Base-by-base conservation (phyloP, 2,329 filamentous ascomycete species). In the Ampelomyces quisqualis region DNA sequence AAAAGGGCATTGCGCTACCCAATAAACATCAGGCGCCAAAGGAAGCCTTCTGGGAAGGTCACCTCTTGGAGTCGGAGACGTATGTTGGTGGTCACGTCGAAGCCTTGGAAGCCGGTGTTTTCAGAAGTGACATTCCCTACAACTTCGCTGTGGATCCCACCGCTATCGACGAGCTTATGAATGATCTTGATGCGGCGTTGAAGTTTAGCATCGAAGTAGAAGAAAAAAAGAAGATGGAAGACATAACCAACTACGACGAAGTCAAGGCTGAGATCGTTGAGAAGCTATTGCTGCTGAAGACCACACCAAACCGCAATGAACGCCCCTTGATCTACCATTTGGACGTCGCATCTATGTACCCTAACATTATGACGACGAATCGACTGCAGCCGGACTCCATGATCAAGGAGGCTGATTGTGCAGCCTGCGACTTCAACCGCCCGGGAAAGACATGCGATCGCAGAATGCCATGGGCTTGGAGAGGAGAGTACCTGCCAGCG, bases 341-440 rank as follows among this genome's bases (percentile, higher is more conserved):
- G 72, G 93, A 98, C 64, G 94, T 98, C 43, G 93, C 93, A 13
- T 96, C 93, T 45, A 98, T 98, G 93, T 98, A 98, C 66, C 93
- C 93, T 7, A 98, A 98, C 69, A 98, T 98, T 67, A 98, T 98
- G 94, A 98, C 94, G 2, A 98, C 93, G 1, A 98, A 98, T 68
- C 86, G 93, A 67, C 71, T 98, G 32, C 93, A 98, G 57, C 93
- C 93, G 0, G 93, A 98, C 68, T 97, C 93, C n/a, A 95, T 98
- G 90, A 94, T 98, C 38, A 77, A 91, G 33, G 94, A 98, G 65
- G 88, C 90, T 0, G 89, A 95, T 58, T 98, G 94, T 60, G 93
- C 93, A 2, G 90, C 93, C 8, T 98, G 94, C 69, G 94, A 98
- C 67, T 98, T 98, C 76, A 98, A 98, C 56, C 78, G 93, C 30